Conservation (phyloP, 345 rosid species). For the Gossypium bickii region DNA sequence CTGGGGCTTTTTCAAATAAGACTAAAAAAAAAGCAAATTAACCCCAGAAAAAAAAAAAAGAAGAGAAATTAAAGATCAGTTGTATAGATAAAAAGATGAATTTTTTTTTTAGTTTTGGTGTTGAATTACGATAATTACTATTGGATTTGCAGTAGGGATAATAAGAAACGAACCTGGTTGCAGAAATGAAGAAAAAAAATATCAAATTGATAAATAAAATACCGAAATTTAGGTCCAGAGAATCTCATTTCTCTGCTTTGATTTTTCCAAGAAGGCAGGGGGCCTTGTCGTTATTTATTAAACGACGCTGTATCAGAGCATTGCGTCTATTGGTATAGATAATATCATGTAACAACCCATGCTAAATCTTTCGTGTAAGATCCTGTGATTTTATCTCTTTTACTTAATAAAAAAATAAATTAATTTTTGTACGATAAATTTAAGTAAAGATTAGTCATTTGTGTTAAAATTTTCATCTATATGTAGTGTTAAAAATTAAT, state of each 20-base stretch:
- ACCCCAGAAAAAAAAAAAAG: neutral
- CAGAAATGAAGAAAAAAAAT: neutral
- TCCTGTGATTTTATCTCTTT: too few relatives aligned
- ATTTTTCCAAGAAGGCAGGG: neutral
- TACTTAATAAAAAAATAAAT: too few relatives aligned
- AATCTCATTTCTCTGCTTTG: neutral
- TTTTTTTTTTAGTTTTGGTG: neutral
- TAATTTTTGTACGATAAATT: rapidly evolving
- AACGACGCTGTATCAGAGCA: neutral
- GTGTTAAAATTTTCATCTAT: too few relatives aligned
- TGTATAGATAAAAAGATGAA: neutral
- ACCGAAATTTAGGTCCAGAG: neutral
- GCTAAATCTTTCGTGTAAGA: too few relatives aligned
- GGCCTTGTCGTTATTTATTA: neutral
- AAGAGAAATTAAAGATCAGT: neutral
- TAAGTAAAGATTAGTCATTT: rapidly evolving
- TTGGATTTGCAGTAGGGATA: neutral
- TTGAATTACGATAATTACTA: neutral
- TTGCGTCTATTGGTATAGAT: neutral
- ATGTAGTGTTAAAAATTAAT: rapidly evolving
- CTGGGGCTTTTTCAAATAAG: constrained; percentile 7
- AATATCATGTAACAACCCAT: too few relatives aligned
- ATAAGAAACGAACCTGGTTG: constrained; percentile 13
- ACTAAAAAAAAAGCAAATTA: neutral
- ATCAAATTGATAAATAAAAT: neutral